phyloP scores from a whole-genome alignment of 345 rosid species.

The Aquilaria sinensis region DNA sequence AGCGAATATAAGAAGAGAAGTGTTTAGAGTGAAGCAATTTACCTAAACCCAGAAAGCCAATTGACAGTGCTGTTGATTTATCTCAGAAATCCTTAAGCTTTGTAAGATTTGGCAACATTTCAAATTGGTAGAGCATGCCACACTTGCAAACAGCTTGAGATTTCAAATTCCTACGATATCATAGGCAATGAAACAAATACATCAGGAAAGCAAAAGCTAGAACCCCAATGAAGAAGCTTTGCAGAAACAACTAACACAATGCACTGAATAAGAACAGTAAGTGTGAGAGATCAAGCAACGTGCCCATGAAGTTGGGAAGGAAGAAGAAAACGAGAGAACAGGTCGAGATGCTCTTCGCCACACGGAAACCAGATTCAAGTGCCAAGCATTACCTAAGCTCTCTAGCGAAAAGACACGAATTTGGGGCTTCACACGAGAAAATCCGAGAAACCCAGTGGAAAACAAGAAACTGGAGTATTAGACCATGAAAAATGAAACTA shows the following conservation, averaged over 20 bases:
- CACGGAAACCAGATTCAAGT: conserved; percentile 21
- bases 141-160: neutral
- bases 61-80: too few species aligned
- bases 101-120: too few species aligned
- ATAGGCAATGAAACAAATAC: neutral
- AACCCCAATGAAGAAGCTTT: too few species aligned
- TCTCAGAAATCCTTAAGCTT: too few species aligned
- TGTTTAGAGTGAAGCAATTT: too few species aligned
- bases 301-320: conserved; percentile 35
- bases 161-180: conserved; percentile 3
- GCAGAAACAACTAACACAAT: too few species aligned
- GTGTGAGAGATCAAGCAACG: conserved; percentile 7
- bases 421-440: conserved; percentile 15
- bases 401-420: conserved; percentile 16
- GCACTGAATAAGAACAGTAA: neutral
- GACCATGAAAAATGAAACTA: too few species aligned
- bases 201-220: neutral
- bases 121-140: too few species aligned
- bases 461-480: too few species aligned
- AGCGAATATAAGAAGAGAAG: too few species aligned
- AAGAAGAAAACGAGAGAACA: conserved; percentile 19
- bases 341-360: conserved; percentile 19
- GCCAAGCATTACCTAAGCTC: conserved; percentile 21
- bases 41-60: too few species aligned
- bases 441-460: conserved; percentile 8